Conservation (phyloP, 768 basidiomycete genomes). For the Coprinopsis cinerea region DNA sequence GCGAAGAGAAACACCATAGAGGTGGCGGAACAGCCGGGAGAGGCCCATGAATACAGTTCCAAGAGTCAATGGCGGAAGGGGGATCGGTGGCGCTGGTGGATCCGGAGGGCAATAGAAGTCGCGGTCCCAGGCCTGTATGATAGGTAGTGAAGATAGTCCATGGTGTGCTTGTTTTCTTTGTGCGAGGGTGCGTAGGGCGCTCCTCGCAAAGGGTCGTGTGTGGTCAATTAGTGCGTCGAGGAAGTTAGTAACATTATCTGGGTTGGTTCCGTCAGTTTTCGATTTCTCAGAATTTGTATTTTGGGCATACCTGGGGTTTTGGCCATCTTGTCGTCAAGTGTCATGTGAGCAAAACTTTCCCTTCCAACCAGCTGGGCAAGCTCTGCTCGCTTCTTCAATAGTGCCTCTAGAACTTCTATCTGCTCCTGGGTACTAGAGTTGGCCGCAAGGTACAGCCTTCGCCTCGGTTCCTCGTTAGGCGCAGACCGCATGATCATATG, state of each 20-base stretch:
- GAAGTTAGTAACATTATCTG: conserved; percentile 85
- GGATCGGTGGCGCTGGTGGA: conserved; percentile 65
- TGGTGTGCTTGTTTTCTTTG: conserved; percentile 74
- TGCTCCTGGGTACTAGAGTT: conserved; percentile 73
- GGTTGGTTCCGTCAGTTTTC: neutral
- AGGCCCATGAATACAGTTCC: conserved; percentile 91
- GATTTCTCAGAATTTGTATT: conserved; percentile 51
- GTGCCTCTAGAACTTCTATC: conserved; percentile 67
- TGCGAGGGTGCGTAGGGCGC: conserved; percentile 63
- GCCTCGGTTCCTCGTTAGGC: conserved; percentile 75
- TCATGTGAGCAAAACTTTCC: conserved; percentile 82
- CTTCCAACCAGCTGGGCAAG: conserved; percentile 82
- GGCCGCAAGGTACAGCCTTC: conserved; percentile 76
- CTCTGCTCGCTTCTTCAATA: conserved; percentile 74
- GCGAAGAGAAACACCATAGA: conserved; percentile 84
- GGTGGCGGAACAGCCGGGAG: conserved; percentile 78
- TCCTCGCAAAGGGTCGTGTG: conserved; percentile 70
- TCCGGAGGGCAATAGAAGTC: conserved; percentile 88
- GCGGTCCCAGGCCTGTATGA: conserved; percentile 93
- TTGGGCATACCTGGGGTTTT: conserved; percentile 77
- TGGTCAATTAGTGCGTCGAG: conserved; percentile 75
- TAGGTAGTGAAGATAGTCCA: conserved; percentile 47
- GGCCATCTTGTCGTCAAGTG: conserved; percentile 94
- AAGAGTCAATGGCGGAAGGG: conserved; percentile 71
- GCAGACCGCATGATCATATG: conserved; percentile 91